These are phyloP conservation scores for Cruciata laevipes DNA, from an alignment of 257 asterid species.

Conservation along the genomic window DNA sequence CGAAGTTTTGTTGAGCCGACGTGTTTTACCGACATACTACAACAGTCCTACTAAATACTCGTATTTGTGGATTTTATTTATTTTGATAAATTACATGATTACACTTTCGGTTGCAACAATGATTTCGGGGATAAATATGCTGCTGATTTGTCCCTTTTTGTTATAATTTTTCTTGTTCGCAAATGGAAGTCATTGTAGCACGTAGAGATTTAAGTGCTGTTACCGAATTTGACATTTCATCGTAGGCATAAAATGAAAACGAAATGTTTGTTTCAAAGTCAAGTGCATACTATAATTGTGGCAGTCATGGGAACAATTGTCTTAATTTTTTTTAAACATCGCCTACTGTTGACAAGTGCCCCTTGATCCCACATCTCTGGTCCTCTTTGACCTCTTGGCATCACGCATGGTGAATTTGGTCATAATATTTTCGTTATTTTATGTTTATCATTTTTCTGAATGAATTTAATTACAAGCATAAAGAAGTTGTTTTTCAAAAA, in stretches of 20 bases:
- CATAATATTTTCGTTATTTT: too few species aligned
- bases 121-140: background rate
- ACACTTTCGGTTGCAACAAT: background rate
- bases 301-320: background rate
- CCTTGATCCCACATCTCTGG: background rate
- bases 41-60: background rate
- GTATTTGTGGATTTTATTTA: background rate
- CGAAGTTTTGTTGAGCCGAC: background rate
- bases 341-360: background rate
- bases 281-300: background rate
- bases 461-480: too few species aligned
- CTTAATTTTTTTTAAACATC: background rate
- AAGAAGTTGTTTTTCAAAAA: too few species aligned
- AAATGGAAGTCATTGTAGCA: background rate
- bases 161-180: too few species aligned
- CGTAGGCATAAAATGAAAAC: too few species aligned
- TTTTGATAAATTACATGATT: background rate
- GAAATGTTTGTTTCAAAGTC: too few species aligned
- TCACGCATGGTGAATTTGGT: too few species aligned
- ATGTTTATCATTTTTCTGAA: too few species aligned
- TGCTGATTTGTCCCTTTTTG: too few species aligned
- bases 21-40: background rate
- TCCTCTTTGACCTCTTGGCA: background rate
- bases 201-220: background rate
- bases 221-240: too few species aligned